Evolutionary conservation across 148 eudicot species (phyloP).

Genomic region (Amaranthus palmeri): DNA sequence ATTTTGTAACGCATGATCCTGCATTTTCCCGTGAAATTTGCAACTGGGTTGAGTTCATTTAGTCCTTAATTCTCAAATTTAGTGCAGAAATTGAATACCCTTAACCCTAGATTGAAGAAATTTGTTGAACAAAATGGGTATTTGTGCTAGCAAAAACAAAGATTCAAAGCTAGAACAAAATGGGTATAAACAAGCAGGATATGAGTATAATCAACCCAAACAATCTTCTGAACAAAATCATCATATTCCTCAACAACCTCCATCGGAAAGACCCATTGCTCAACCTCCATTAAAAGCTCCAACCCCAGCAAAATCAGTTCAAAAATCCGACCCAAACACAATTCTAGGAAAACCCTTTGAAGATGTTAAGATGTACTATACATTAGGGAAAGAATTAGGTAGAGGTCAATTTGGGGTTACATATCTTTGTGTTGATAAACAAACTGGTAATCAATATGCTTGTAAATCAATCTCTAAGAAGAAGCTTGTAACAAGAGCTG

Average conservation of each 20-base stretch:
- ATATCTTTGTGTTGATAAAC: conserved; percentile 43
- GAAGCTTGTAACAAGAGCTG: conserved; percentile 62
- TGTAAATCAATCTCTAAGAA: conserved; percentile 75
- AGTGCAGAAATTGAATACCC: background rate
- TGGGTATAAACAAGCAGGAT: conserved; percentile 21
- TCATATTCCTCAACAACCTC: conserved; percentile 12
- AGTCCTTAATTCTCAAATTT: background rate
- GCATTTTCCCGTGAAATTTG: background rate
- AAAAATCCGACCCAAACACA: conserved; percentile 43
- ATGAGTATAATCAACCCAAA: conserved; percentile 25
- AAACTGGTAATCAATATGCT: conserved; percentile 49
- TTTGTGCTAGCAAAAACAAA: conserved; percentile 51
- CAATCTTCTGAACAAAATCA: conserved; percentile 26
- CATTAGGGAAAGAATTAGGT: conserved; percentile 68
- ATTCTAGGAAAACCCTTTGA: conserved; percentile 72
- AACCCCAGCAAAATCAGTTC: conserved; percentile 31
- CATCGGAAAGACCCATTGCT: conserved; percentile 16
- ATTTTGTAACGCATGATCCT: too few species aligned
- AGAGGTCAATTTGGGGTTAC: conserved; percentile 81
- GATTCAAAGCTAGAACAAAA: conserved; percentile 20
- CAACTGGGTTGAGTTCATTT: conserved; percentile 15
- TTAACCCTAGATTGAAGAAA: background rate
- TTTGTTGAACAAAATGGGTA: conserved; percentile 39
- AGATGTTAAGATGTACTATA: conserved; percentile 54
- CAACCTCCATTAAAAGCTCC: conserved; percentile 25